Percentiles rank a stretch among this genome's conserved stretches.
These are phyloP conservation scores for Pichia sp. DNA, from an alignment of 1,139 yeast genomes.

Conservation along the genomic window DNA sequence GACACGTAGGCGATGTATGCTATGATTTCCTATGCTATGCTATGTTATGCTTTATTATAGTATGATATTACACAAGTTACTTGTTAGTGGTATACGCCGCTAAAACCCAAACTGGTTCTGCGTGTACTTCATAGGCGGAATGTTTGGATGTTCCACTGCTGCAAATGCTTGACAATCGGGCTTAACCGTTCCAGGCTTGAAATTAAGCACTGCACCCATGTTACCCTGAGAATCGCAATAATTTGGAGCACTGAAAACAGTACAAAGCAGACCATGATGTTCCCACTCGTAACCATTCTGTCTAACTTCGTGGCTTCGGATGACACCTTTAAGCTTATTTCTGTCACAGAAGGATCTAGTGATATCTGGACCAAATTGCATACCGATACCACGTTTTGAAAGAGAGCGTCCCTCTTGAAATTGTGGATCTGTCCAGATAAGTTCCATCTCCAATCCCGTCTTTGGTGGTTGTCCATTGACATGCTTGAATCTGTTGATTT, in stretches of 20 bases:
- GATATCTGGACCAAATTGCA: constrained; percentile 95
- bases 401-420: constrained; percentile 69
- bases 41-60: not conserved
- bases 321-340: constrained; percentile 70
- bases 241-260: constrained; percentile 96
- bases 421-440: constrained; percentile 98
- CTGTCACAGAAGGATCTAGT: constrained; percentile 69
- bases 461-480: constrained; percentile 70
- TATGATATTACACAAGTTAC: not conserved
- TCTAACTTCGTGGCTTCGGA: constrained; percentile 93
- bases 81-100: too few species aligned
- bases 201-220: constrained; percentile 78
- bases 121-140: constrained; percentile 97
- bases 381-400: constrained; percentile 90
- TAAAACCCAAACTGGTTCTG: constrained; percentile 35
- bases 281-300: constrained; percentile 86
- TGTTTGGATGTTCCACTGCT: constrained; percentile 86
- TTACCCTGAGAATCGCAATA: constrained; percentile 93
- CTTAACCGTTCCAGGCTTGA: constrained; percentile 33
- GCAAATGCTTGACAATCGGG: constrained; percentile 53
- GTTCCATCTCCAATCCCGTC: constrained; percentile 92
- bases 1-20: not conserved
- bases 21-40: not conserved
- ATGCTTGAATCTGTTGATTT: constrained; percentile 54
- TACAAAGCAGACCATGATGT: constrained; percentile 77